phyloP scores from a whole-genome alignment of 2,329 filamentous ascomycete species.

The Escovopsis weberi region DNA sequence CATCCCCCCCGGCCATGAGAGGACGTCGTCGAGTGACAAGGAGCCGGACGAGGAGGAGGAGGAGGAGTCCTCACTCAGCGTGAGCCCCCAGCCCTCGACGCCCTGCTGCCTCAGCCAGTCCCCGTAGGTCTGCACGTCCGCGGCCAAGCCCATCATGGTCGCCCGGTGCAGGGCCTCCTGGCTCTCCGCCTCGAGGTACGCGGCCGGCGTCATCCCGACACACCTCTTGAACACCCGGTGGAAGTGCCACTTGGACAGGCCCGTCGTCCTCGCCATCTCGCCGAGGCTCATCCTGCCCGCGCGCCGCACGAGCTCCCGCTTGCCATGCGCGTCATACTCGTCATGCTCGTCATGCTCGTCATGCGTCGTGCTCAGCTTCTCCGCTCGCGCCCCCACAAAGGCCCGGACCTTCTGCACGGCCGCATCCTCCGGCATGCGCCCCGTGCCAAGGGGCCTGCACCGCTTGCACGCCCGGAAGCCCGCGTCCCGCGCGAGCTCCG shows the following conservation, averaged over 20 bases:
- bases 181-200: slow-evolving; percentile 12
- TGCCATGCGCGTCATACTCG: slow-evolving; percentile 2
- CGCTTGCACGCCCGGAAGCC: slow-evolving; percentile 45
- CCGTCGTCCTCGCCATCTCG: slow-evolving; percentile 33
- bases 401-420: slow-evolving; percentile 27
- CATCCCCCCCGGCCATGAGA: slow-evolving; percentile 5
- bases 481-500: slow-evolving; percentile 27
- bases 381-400: slow-evolving; percentile 14
- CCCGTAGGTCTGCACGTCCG: background rate
- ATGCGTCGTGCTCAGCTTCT: slow-evolving; percentile 6
- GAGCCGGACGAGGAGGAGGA: background rate
- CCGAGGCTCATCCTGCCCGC: slow-evolving; percentile 20
- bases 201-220: slow-evolving; percentile 31
- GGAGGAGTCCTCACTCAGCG: background rate
- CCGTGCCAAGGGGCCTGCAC: slow-evolving; percentile 31
- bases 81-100: background rate
- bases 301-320: background rate
- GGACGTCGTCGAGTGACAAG: slow-evolving; percentile 8
- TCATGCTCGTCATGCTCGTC: too few relatives aligned
- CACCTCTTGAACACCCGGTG: slow-evolving; percentile 43
- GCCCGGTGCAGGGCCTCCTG: background rate
- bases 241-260: slow-evolving; percentile 42
- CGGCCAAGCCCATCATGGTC: slow-evolving; percentile 2
- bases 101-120: background rate
- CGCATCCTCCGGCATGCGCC: slow-evolving; percentile 26